A percentile compares a stretch with the other conserved stretches of the same genome.
Conservation (phyloP, 331 rosid species). For the Acacia concinna region DNA sequence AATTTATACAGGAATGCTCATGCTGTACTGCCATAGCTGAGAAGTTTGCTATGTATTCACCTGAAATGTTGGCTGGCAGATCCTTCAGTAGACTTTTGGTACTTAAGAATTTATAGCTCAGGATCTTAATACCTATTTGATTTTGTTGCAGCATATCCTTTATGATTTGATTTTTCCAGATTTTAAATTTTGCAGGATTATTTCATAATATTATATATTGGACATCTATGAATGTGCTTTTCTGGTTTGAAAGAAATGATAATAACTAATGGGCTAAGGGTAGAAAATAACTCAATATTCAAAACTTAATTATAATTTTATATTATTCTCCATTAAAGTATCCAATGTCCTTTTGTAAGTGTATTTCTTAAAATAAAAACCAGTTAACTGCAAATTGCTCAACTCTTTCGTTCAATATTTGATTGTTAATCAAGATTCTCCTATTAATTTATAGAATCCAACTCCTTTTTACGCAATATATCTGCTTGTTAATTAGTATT, state of each 20-base stretch:
- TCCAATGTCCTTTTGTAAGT: background rate
- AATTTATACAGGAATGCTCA: slow-evolving; percentile 64
- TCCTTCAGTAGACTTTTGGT: slow-evolving; percentile 81
- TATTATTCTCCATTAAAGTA: background rate
- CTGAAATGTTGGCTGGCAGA: slow-evolving; percentile 64
- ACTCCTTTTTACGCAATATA: background rate
- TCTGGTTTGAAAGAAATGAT: background rate
- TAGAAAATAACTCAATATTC: background rate
- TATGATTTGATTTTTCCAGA: background rate
- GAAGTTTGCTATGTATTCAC: slow-evolving; percentile 58
- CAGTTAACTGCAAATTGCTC: background rate
- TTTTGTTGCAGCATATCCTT: background rate
- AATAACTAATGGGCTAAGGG: background rate
- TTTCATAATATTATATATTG: too few relatives aligned
- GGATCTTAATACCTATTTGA: background rate
- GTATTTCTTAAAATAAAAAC: background rate
- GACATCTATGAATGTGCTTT: background rate
- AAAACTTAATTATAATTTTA: background rate
- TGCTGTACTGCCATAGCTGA: slow-evolving; percentile 75
- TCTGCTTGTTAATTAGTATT: background rate
- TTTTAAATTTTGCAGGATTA: background rate
- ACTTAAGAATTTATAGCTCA: slow-evolving; percentile 29
- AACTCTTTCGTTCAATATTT: background rate
- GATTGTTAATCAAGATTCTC: too few relatives aligned
- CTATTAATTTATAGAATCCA: background rate